phyloP scores from a whole-genome alignment of 208 protist genomes.

The Leishmania mexicana region DNA sequence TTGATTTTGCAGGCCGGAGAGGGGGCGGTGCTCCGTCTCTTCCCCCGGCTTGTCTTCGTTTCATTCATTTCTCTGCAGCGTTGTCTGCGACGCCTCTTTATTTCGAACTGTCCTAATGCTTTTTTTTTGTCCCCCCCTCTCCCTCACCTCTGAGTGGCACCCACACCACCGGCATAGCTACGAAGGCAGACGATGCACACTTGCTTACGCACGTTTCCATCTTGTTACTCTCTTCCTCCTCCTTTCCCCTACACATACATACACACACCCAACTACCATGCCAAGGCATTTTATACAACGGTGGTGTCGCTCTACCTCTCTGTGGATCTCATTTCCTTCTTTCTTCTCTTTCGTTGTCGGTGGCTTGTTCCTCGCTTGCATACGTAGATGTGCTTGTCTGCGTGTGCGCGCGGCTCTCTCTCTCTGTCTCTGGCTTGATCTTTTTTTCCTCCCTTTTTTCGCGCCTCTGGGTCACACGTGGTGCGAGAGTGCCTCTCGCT shows the following conservation, averaged over 20 bases:
- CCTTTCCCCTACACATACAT: not conserved
- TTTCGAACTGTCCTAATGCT: not conserved
- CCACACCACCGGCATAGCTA: not conserved
- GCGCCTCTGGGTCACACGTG: not conserved
- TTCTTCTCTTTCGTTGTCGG: not conserved
- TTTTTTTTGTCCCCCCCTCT: not conserved
- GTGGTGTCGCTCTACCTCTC: not conserved
- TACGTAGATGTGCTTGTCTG: not conserved
- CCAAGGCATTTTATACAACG: conserved; percentile 1
- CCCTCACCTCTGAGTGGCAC: not conserved
- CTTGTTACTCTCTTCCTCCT: not conserved
- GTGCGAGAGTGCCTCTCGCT: not conserved
- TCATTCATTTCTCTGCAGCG: not conserved
- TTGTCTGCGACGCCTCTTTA: not conserved
- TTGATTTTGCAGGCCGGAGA: not conserved
- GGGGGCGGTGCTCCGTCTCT: not conserved
- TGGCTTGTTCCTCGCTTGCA: not conserved
- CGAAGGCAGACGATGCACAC: not conserved
- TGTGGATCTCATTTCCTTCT: not conserved
- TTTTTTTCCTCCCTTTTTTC: not conserved
- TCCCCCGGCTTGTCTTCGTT: not conserved
- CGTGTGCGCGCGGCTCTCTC: not conserved
- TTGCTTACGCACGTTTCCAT: too few relatives aligned
- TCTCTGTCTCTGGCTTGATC: not conserved
- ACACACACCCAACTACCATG: not conserved